Base-by-base conservation (phyloP, 2,329 filamentous ascomycete genomes). In the Penicillium paneum region DNA sequence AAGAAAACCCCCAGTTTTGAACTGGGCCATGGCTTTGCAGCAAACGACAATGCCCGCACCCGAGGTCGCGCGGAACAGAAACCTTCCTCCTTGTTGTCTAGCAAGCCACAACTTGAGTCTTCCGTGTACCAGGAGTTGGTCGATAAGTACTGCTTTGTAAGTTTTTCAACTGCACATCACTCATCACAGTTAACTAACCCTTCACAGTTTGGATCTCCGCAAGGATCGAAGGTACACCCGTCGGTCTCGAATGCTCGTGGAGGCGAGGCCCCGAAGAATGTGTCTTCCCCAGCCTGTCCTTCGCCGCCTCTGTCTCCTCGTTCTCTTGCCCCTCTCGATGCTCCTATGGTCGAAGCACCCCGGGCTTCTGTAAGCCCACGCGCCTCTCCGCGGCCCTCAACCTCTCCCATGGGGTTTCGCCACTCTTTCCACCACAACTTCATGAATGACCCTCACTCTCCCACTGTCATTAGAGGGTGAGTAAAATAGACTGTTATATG, bases 81-180 rank as follows among this genome's bases (percentile, higher is more conserved):
- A 50, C 83, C 74, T 68, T 82, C 76, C 78, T 82, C 68, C 71
- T 80, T 79, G 64, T 77, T 81, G 13, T 78, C 81, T 36, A 82
- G 83, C 67, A 85, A 87, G 68, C 86, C 86, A 41, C 81, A 83
- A 67, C 87, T 96, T 62, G 84, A 92, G 57, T 95, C 91, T 61
- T 86, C 90, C 57, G 92, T 93, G 56, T 97, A 99, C 74, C 90
- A 95, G 76, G 94, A 99, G 77, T 83, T 99, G 62, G 89, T 99
- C 74, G 92, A 96, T 80, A 97, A 96, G 80, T 99, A 96, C 82
- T 99, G 94, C 83, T 99, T 97, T 85, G 93, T 97, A 93, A 86
- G 93, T 96, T 82, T 40, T 21, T 50, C n/a, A 10, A 51, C 36
- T 28, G n/a, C 28, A 32, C 32, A 24, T 13, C 24, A 32, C 17